phyloP scores from a whole-genome alignment of 2,329 filamentous ascomycete genomes.

The Phoma sp. region DNA sequence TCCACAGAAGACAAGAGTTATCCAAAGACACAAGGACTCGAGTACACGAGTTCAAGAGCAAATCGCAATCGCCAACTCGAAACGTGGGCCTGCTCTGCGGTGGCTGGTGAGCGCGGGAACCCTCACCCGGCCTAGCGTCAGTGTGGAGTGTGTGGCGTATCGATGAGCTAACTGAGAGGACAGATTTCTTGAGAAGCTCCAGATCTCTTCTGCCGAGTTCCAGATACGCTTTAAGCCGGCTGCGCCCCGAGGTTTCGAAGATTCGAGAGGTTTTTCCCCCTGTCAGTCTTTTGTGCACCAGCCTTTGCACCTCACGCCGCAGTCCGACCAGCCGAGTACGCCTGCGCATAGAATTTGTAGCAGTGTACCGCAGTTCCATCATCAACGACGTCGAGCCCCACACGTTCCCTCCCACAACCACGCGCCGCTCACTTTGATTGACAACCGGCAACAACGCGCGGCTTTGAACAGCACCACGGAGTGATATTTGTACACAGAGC shows the following conservation, averaged over 20 bases:
- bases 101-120: conserved; percentile 14
- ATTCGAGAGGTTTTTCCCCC: conserved; percentile 10
- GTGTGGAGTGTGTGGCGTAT: conserved; percentile 19
- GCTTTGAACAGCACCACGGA: not conserved
- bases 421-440: conserved; percentile 1
- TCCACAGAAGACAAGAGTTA: not conserved
- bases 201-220: conserved; percentile 17
- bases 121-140: conserved; percentile 11
- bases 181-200: conserved; percentile 31
- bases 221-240: conserved; percentile 13
- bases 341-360: conserved; percentile 7
- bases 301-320: conserved; percentile 3
- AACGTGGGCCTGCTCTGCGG: conserved; percentile 18
- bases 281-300: conserved; percentile 2
- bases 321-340: conserved; percentile 15
- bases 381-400: conserved; percentile 14
- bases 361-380: conserved; percentile 4
- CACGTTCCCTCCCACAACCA: conserved; percentile 9
- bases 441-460: not conserved
- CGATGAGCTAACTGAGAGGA: conserved; percentile 27
- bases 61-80: conserved; percentile 5
- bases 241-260: conserved; percentile 7
- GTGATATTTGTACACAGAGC: conserved; percentile 9
- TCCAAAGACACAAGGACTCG: not conserved
- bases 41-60: conserved; percentile 4